Evolutionary conservation across 768 basidiomycete species (phyloP), one percentile per base, ranked within the genome.

Genomic region (Agaricus subrufescens): DNA sequence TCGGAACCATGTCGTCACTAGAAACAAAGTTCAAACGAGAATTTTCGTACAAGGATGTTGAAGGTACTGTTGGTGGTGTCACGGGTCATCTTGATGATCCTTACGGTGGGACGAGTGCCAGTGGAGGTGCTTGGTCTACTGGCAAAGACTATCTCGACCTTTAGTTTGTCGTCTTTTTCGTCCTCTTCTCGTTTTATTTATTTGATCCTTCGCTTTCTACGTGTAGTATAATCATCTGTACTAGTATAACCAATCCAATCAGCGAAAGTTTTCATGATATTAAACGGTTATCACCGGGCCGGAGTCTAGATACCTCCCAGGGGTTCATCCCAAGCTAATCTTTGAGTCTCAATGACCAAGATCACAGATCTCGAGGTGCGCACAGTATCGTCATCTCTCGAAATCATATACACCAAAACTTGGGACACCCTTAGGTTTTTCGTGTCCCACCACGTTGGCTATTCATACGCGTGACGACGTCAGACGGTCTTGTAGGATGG

Each of bases 1-100:
- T 98, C 54, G 81, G 77, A 0, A 84, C 83, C 6, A 74, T 91
- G 59, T 76, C 80, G 8, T 75, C 81, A 3, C 77, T 92, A 6
- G 87, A 89, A 68, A 75, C 76, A 46, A 89, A 89, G 65, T 91
- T 92, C 72, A 87, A 86, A 69, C 80, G 88, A 48, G 89, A 91
- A 71, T 91, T 91, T 68, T 83, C 85, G 39, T 87, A 85, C 70
- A 88, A 87, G 65, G 88, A 89, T 57, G 82, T 81, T 3, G 86
- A 88, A 57, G 80, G 77, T 23, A 60, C 65, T 25, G 61, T 60
- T 1, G 67, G 66, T 0, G 69, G 58, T 15, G 62, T 61, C 4
- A 63, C 54, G 3, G 56, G 55, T 46, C 61, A 55, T 2, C 60
- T 56, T 12, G 81, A 81, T 40, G 81, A 83, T 52, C 78, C 81